phyloP scores from a whole-genome alignment of 1,139 yeast genomes.

The Hemisphaericaspora lyxosophila region DNA sequence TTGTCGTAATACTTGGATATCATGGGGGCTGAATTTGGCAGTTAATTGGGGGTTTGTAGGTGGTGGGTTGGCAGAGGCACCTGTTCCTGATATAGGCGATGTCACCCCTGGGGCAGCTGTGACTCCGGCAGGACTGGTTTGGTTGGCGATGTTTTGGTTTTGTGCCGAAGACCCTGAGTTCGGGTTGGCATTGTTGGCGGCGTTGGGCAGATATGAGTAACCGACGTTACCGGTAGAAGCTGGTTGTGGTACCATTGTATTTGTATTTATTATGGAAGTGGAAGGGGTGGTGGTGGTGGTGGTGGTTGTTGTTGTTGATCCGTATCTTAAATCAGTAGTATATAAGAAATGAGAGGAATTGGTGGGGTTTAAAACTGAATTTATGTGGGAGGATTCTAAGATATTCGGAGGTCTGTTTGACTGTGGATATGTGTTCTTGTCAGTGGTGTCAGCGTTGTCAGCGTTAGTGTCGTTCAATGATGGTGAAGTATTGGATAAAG shows the following conservation, averaged over 20 bases:
- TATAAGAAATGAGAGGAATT: constrained; percentile 1
- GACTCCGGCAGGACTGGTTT: constrained; percentile 1
- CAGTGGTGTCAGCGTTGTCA: no score
- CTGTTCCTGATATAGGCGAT: constrained; percentile 12
- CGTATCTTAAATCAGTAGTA: constrained; percentile 2
- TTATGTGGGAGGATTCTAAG: background rate
- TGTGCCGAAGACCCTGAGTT: background rate
- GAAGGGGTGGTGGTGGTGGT: background rate
- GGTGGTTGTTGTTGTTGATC: constrained; percentile 3
- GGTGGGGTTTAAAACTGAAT: background rate
- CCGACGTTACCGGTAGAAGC: constrained; percentile 5
- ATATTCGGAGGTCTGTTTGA: no score
- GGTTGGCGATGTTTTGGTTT: background rate
- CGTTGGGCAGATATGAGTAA: constrained; percentile 5
- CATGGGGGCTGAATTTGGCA: constrained; percentile 36
- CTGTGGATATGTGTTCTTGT: no score
- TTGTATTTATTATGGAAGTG: background rate
- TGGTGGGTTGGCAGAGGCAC: constrained; percentile 15
- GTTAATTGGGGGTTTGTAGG: constrained; percentile 12
- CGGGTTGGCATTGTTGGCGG: background rate
- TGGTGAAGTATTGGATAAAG: no score
- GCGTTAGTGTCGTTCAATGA: no score
- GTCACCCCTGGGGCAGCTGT: background rate
- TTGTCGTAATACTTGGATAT: constrained; percentile 40
- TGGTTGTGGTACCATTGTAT: constrained; percentile 5